Conservation (phyloP, 169 alveolate genomes). For the Pseudocohnilembus persalinus region DNA sequence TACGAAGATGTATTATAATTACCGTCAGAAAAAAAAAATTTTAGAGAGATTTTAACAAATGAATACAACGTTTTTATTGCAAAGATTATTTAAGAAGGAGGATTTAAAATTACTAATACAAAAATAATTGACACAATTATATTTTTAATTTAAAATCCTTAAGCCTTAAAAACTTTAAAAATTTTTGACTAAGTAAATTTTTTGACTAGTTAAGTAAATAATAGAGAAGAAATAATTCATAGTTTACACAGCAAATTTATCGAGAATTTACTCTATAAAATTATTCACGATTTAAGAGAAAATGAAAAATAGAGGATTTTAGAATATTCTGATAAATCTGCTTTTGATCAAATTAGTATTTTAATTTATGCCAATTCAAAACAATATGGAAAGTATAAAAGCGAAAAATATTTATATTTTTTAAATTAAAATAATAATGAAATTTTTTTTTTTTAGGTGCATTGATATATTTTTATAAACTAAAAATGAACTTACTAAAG, state of each 20-base stretch:
- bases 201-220: background rate
- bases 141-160: background rate
- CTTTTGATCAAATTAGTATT: background rate
- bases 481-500: background rate
- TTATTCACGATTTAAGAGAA: background rate
- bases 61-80: background rate
- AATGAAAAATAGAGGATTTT: background rate
- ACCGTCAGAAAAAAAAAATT: background rate
- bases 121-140: background rate
- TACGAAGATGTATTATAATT: background rate
- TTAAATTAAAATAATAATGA: too few species aligned
- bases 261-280: background rate
- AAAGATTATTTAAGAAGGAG: background rate
- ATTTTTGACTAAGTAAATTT: background rate
- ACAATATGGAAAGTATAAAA: background rate
- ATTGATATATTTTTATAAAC: background rate
- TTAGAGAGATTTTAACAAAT: background rate
- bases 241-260: background rate
- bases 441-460: background rate
- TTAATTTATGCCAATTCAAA: background rate
- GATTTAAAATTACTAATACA: too few species aligned
- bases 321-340: background rate
- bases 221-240: background rate
- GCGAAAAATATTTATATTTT: background rate
- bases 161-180: background rate